Conservation (phyloP, 306 rosid species). For the Citrullus colocynthis region DNA sequence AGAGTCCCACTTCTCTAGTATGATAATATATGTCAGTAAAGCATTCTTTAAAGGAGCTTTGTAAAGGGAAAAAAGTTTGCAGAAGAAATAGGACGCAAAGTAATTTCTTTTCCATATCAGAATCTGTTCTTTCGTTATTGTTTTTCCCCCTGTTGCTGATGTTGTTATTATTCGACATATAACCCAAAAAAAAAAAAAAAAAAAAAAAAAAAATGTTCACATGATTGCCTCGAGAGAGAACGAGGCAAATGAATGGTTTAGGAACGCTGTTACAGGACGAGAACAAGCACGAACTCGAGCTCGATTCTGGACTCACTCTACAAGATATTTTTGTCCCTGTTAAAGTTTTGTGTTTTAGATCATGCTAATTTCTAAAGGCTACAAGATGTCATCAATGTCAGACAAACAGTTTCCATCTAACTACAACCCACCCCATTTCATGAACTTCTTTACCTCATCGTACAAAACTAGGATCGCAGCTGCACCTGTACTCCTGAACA, state of each 20-base stretch:
- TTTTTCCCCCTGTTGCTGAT: neutral
- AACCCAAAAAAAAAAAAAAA: neutral
- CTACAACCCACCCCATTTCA: slow-evolving; percentile 56
- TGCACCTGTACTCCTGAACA: slow-evolving; percentile 84
- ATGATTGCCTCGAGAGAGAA: neutral
- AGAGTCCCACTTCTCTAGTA: neutral
- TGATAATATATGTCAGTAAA: neutral
- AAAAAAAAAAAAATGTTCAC: neutral
- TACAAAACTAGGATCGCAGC: slow-evolving; percentile 93
- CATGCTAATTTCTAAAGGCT: slow-evolving; percentile 13
- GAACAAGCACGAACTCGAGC: neutral
- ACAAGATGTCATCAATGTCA: neutral
- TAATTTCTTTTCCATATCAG: neutral
- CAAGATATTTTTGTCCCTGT: neutral
- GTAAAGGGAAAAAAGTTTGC: neutral
- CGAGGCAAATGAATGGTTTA: neutral
- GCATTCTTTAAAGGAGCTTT: neutral
- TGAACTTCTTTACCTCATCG: slow-evolving; percentile 76
- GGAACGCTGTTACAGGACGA: neutral
- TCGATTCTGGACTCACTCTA: neutral
- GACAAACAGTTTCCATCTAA: neutral
- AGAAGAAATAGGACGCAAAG: neutral
- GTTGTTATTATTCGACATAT: neutral
- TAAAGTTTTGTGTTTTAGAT: slow-evolving; percentile 14
- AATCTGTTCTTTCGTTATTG: neutral